Conservation (phyloP, 2,329 filamentous ascomycete genomes). For the Cadophora luteo-olivacea region DNA sequence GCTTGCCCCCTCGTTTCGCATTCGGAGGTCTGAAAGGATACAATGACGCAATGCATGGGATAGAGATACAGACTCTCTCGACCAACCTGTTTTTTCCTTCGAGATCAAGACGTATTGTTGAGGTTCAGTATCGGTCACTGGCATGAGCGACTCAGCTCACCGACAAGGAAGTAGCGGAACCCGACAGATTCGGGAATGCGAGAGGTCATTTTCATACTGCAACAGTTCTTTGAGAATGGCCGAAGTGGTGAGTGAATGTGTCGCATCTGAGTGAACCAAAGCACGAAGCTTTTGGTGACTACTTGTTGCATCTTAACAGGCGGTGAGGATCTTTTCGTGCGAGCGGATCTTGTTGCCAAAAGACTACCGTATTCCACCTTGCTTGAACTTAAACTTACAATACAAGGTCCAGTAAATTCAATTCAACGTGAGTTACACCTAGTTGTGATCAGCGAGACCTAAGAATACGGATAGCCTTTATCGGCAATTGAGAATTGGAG, state of each 20-base stretch:
- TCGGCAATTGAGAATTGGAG: neutral
- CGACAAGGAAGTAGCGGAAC: neutral
- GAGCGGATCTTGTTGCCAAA: no score
- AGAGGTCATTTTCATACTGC: slow-evolving; percentile 4
- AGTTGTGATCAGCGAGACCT: no score
- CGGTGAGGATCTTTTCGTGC: neutral
- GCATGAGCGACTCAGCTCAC: neutral
- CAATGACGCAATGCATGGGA: neutral
- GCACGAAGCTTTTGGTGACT: no score
- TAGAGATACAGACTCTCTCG: neutral
- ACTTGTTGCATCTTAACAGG: neutral
- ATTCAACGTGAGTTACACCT: no score
- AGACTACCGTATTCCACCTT: no score
- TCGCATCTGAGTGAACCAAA: neutral
- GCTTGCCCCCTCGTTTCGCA: neutral
- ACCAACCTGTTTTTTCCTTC: neutral
- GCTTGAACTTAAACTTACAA: no score
- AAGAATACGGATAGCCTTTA: neutral
- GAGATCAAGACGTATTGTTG: neutral
- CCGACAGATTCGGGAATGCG: slow-evolving; percentile 11
- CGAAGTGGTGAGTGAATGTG: neutral
- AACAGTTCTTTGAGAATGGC: neutral
- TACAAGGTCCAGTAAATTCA: no score
- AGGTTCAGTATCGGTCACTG: no score
- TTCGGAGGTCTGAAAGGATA: neutral